phyloP scores from a whole-genome alignment of 192 early-diverging fungal species.

The Mortierella hygrophila region DNA sequence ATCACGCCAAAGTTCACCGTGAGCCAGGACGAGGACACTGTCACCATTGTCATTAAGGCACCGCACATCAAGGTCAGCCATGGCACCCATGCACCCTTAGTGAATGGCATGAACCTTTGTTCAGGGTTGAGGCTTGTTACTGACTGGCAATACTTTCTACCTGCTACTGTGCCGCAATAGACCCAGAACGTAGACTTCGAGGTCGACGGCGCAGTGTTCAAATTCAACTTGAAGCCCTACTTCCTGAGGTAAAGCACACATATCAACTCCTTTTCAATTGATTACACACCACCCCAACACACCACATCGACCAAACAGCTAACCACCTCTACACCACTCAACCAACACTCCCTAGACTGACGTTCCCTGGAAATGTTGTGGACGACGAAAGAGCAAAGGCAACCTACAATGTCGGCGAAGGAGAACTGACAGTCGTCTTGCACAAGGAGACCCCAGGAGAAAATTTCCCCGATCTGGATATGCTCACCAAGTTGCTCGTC shows the following conservation, averaged over 20 bases:
- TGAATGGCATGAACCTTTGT: background rate
- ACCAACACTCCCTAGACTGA: slow-evolving; percentile 62
- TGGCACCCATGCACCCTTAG: background rate
- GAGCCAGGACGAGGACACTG: slow-evolving; percentile 80
- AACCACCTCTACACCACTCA: background rate
- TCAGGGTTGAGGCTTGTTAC: background rate
- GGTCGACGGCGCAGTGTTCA: slow-evolving; percentile 86
- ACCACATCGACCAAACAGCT: background rate
- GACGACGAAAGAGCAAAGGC: slow-evolving; percentile 90
- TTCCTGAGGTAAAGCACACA: slow-evolving; percentile 78
- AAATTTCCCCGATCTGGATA: slow-evolving; percentile 89
- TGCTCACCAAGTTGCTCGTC: slow-evolving; percentile 89
- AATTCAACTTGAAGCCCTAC: slow-evolving; percentile 92
- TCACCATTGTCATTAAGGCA: slow-evolving; percentile 82
- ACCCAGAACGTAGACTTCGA: slow-evolving; percentile 90
- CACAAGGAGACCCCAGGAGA: slow-evolving; percentile 85
- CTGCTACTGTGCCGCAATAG: slow-evolving; percentile 40
- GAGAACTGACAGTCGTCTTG: slow-evolving; percentile 80
- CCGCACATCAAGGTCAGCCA: slow-evolving; percentile 81
- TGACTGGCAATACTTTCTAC: background rate
- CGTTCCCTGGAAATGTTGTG: slow-evolving; percentile 83
- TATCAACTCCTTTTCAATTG: background rate
- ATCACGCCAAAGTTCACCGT: slow-evolving; percentile 90
- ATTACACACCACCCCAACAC: background rate
- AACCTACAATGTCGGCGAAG: slow-evolving; percentile 81